phyloP scores from a whole-genome alignment of 768 basidiomycete genomes.

The Obba rivulosa region DNA sequence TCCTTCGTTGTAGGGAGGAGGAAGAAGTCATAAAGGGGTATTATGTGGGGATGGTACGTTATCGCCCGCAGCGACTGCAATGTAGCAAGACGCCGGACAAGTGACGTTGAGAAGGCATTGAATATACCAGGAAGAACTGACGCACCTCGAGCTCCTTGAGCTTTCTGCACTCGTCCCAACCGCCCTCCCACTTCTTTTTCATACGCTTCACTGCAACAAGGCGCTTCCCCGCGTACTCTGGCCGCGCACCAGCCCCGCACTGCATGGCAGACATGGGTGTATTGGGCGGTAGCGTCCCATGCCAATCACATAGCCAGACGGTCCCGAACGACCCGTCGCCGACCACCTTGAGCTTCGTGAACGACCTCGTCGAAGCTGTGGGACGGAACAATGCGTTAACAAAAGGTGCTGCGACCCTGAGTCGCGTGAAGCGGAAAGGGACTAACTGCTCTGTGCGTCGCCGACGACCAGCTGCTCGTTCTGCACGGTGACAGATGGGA shows the following conservation, averaged over 20 bases:
- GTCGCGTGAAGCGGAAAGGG: slow-evolving; percentile 5
- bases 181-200: slow-evolving; percentile 97
- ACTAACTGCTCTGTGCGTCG: slow-evolving; percentile 65
- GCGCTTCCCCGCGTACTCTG: slow-evolving; percentile 92
- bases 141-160: slow-evolving; percentile 93
- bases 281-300: slow-evolving; percentile 88
- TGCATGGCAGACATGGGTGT: slow-evolving; percentile 93
- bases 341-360: slow-evolving; percentile 92
- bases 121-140: slow-evolving; percentile 14
- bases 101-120: neutral
- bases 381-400: neutral
- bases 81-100: slow-evolving; percentile 11
- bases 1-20: slow-evolving; percentile 94
- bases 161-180: slow-evolving; percentile 95
- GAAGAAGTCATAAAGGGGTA: slow-evolving; percentile 98
- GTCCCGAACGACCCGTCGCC: slow-evolving; percentile 99
- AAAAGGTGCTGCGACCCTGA: neutral
- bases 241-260: slow-evolving; percentile 84
- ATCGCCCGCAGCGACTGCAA: slow-evolving; percentile 87
- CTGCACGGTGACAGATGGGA: slow-evolving; percentile 72
- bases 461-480: slow-evolving; percentile 70
- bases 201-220: slow-evolving; percentile 97
- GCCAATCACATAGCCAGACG: slow-evolving; percentile 99
- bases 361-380: slow-evolving; percentile 78
- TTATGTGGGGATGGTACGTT: slow-evolving; percentile 93